Evolutionary conservation across 31 red algal genomes (phyloP), one percentile per base, ranked within the genome.

Genomic region (Odonthalia washingtoniensis): DNA sequence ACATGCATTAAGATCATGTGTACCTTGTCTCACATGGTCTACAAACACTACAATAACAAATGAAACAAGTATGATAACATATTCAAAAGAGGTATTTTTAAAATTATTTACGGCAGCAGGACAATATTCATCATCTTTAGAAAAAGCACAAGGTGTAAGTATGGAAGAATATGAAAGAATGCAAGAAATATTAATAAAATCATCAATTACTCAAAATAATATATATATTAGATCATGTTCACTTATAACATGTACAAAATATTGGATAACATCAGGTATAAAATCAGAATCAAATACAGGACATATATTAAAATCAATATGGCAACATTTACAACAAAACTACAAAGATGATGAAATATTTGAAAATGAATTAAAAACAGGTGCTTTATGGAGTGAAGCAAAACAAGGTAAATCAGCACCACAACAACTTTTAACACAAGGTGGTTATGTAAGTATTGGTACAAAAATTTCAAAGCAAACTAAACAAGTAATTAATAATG

Each of bases 111-210:
- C 88, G 21, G 92, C 92, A 24, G 70, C 89, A 41, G 92, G 92
- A 27, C 92, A 94, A 46, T 89, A 94, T 74, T 89, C 85, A 35
- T 78, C 92, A 9, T 94, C 85, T 77, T 28, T 81, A 21, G 38
- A 62, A 61, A 72, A 64, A 31, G 44, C 49, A 24, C 86, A 78
- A 73, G 87, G 87, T 6, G 62, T 80, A 6, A 75, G 86, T 3
- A 76, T 89, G 81, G 86, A 89, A 72, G 92, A 94, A 72, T 94
- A 94, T 85, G 92, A 94, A 61, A 85, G 86, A 2, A 41, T 89
- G 16, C 92, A 94, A 81, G 92, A 94, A 74, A 32, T 87, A 3
- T 70, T 94, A 35, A 80, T 90, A 17, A 86, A 82, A 43, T 79
- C 78, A 27, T 46, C 85, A 3, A 34, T 85, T 16, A 65, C 74